phyloP scores from a whole-genome alignment of 768 basidiomycete genomes.

The Suillus spraguei region DNA sequence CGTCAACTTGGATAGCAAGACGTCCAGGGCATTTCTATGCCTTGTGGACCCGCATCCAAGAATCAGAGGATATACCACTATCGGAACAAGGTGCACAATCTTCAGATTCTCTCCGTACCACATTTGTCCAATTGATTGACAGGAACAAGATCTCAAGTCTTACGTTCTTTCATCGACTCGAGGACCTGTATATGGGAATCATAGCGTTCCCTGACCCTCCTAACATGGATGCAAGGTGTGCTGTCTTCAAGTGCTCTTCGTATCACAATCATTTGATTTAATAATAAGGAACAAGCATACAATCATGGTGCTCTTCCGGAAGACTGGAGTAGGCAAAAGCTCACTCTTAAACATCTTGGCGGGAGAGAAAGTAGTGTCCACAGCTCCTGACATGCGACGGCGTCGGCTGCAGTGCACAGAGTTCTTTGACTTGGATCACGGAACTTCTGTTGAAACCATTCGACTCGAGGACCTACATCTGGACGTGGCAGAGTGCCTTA shows the following conservation, averaged over 20 bases:
- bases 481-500: conserved; percentile 20
- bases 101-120: background rate
- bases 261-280: background rate
- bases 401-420: background rate
- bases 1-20: conserved; percentile 23
- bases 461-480: conserved; percentile 26
- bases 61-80: background rate
- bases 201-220: conserved; percentile 17
- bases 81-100: background rate
- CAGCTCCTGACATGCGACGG: background rate
- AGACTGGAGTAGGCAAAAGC: conserved; percentile 38
- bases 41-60: background rate
- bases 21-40: background rate
- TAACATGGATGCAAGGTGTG: background rate
- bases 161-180: conserved; percentile 43
- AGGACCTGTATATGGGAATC: conserved; percentile 26
- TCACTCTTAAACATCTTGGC: conserved; percentile 41
- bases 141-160: conserved; percentile 20
- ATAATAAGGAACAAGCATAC: background rate
- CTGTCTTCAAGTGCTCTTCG: background rate
- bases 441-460: conserved; percentile 24
- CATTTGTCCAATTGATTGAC: background rate
- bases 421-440: conserved; percentile 25
- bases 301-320: conserved; percentile 43
- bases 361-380: conserved; percentile 16